Percentiles rank a stretch among this genome's conserved stretches.
Evolutionary conservation across 225 moss, liverwort and hornwort species (phyloP).

Genomic region (Rhytidiadelphus loreus): DNA sequence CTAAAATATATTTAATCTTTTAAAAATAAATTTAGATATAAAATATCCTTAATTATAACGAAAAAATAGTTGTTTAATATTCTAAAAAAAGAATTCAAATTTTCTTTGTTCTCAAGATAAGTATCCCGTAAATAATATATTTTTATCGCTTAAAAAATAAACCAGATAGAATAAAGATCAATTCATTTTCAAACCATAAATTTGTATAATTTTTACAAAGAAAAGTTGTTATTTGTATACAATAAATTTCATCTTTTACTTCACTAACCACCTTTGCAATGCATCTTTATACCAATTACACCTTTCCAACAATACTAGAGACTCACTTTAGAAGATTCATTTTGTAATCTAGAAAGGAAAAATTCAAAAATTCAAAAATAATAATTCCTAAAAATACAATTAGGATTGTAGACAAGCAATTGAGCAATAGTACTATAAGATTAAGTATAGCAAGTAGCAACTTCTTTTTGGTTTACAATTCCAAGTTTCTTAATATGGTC

Average conservation of each 20-base stretch:
- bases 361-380: not conserved
- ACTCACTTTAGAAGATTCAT: not conserved
- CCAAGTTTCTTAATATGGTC: fast-evolving
- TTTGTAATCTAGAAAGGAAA: not conserved
- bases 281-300: not conserved
- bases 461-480: not conserved
- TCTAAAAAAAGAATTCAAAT: not conserved
- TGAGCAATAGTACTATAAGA: not conserved
- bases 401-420: not conserved
- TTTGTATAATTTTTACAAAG: no score
- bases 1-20: not conserved
- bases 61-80: not conserved
- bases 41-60: not conserved
- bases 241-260: not conserved
- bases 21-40: not conserved
- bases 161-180: fast-evolving
- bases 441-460: fast-evolving
- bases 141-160: not conserved
- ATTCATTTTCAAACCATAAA: not conserved
- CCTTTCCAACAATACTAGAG: not conserved
- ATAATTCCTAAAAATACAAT: fast-evolving
- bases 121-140: no score
- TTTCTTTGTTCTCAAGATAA: not conserved
- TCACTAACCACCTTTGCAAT: not conserved
- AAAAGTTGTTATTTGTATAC: not conserved